Evolutionary conservation across 768 basidiomycete species (phyloP).

Genomic region (Hericium rajendrae): DNA sequence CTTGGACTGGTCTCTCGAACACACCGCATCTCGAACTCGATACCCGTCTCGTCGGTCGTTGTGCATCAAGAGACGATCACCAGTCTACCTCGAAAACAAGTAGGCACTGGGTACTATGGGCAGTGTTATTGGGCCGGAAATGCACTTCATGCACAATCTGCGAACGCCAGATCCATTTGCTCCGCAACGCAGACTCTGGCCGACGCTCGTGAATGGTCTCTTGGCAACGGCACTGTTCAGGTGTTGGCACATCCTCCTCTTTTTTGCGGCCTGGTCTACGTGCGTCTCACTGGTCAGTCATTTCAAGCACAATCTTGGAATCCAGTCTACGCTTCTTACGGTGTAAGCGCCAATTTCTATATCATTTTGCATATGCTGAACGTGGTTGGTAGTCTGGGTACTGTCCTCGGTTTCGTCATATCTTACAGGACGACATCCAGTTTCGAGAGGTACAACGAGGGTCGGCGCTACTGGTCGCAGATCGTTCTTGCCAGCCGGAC

Average conservation of each 20-base stretch:
- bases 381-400: slow-evolving; percentile 32
- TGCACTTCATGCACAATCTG: not conserved
- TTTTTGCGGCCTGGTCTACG: slow-evolving; percentile 56
- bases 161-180: slow-evolving; percentile 16
- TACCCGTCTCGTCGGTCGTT: no score
- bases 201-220: slow-evolving; percentile 19
- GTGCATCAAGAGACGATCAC: no score
- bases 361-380: not conserved
- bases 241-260: slow-evolving; percentile 60
- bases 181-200: not conserved
- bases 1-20: no score
- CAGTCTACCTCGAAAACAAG: no score
- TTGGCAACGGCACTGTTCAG: slow-evolving; percentile 37
- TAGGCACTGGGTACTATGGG: not conserved
- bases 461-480: slow-evolving; percentile 57
- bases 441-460: slow-evolving; percentile 72
- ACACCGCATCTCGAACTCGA: no score
- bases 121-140: not conserved
- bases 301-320: slow-evolving; percentile 31
- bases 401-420: slow-evolving; percentile 66
- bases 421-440: slow-evolving; percentile 65
- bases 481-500: slow-evolving; percentile 48
- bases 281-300: slow-evolving; percentile 44
- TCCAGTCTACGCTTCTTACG: slow-evolving; percentile 52
- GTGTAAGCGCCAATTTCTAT: slow-evolving; percentile 35